Evolutionary conservation across 169 alveolate species (phyloP), one percentile per base, ranked within the genome.

Genomic region (Cryptosporidium meleagridis): DNA sequence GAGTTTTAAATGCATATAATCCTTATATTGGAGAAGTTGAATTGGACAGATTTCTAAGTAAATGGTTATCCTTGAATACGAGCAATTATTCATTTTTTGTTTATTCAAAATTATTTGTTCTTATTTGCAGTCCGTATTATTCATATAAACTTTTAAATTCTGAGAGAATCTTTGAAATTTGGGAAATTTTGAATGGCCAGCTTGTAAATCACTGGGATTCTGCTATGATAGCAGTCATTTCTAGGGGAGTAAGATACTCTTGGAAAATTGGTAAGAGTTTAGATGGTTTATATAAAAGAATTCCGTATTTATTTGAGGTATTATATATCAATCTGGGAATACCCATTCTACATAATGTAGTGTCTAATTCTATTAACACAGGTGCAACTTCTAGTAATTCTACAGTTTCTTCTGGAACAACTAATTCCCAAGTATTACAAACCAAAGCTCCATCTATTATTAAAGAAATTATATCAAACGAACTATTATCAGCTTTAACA

Each of bases 221-320:
- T 33, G 45, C 35, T 10, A 80, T 80, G 65, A 41, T 80, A n/a
- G 26, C 68, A n/a, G n/a, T 62, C 1, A 35, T 80, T n/a, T 80
- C 89, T 31, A 80, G 89, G 62, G 89, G 69, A 12, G 75, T 80
- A 41, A 80, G 70, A 39, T 26, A 80, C 70, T 61, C 89, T n/a
- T 80, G 89, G 89, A 80, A 51, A 29, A 39, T 35, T 37, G 70
- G 70, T 2, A 55, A 33, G 6, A 37, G 52, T n/a, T 26, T 65
- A 6, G 80, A 80, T 16, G 18, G 2, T 8, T 41, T 80, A 35
- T 65, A 44, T 23, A 21, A 37, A 16, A 80, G 45, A 21, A 26
- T 80, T n/a, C 80, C 73, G 0, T 80, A 48, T 61, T 41, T 80
- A 5, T 80, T 80, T 16, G 59, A 80, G 41, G 62, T 80, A 23